phyloP scores from a whole-genome alignment of 495 filamentous ascomycete genomes.

The Penicillium maclennaniae region DNA sequence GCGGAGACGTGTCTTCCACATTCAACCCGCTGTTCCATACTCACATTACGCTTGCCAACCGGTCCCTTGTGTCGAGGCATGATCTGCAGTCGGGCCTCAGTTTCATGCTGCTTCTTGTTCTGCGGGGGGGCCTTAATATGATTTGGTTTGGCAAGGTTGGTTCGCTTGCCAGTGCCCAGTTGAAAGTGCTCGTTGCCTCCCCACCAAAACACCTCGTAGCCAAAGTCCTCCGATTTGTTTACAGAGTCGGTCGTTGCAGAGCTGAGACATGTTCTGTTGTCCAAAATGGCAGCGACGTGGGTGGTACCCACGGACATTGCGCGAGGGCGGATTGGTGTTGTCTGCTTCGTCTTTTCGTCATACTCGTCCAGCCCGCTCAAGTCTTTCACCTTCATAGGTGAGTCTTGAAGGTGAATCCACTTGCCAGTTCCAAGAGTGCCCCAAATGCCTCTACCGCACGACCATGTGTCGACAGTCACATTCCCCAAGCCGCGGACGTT shows the following conservation, averaged over 20 bases:
- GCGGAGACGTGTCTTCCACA: slow-evolving; percentile 83
- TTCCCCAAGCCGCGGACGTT: slow-evolving; percentile 44
- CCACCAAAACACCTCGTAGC: slow-evolving; percentile 86
- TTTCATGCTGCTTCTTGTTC: slow-evolving; percentile 42
- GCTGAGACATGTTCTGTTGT: slow-evolving; percentile 64
- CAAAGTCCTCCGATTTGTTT: slow-evolving; percentile 62
- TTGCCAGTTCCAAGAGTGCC: slow-evolving; percentile 80
- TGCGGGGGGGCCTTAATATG: slow-evolving; percentile 74
- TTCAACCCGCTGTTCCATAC: slow-evolving; percentile 81
- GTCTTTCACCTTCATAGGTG: slow-evolving; percentile 75
- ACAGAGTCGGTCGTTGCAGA: slow-evolving; percentile 43
- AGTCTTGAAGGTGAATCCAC: slow-evolving; percentile 83
- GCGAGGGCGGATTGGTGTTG: slow-evolving; percentile 73
- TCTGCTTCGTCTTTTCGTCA: slow-evolving; percentile 62
- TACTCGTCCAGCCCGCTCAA: slow-evolving; percentile 82
- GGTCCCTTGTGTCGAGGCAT: slow-evolving; percentile 70
- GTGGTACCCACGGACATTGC: slow-evolving; percentile 69
- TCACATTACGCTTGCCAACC: slow-evolving; percentile 61
- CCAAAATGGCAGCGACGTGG: slow-evolving; percentile 75
- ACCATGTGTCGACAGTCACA: slow-evolving; percentile 72
- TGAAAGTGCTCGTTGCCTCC: slow-evolving; percentile 93
- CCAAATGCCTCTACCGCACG: slow-evolving; percentile 79
- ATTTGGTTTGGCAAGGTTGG: slow-evolving; percentile 65
- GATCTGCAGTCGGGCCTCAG: slow-evolving; percentile 78
- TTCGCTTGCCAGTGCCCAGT: slow-evolving; percentile 85